phyloP scores from a whole-genome alignment of 2,329 filamentous ascomycete genomes.

The Aspergillus vadensis region DNA sequence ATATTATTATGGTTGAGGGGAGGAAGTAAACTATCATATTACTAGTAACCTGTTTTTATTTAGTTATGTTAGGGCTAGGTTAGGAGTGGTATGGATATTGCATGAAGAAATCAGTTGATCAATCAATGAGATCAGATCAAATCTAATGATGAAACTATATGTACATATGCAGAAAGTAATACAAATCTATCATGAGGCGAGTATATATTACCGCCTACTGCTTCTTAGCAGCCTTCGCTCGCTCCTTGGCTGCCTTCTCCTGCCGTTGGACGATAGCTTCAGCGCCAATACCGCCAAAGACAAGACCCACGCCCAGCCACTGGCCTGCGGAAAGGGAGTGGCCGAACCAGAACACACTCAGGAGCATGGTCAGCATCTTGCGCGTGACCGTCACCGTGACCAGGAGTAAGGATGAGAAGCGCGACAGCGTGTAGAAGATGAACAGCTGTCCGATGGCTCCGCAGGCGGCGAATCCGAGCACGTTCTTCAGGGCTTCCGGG shows the following conservation, averaged over 20 bases:
- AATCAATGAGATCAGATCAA: neutral
- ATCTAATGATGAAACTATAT: neutral
- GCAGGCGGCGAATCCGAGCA: slow-evolving; percentile 84
- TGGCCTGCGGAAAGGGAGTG: slow-evolving; percentile 85
- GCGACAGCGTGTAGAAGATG: slow-evolving; percentile 93
- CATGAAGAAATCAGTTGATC: neutral
- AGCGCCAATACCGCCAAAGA: slow-evolving; percentile 93
- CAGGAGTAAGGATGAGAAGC: slow-evolving; percentile 86
- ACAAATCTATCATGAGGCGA: neutral
- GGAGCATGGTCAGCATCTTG: slow-evolving; percentile 99
- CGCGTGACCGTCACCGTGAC: slow-evolving; percentile 96
- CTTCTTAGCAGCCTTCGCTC: slow-evolving; percentile 54
- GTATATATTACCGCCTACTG: slow-evolving; percentile 23
- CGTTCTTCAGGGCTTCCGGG: slow-evolving; percentile 80
- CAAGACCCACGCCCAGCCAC: slow-evolving; percentile 87
- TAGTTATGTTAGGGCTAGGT: neutral
- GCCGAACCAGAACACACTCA: slow-evolving; percentile 92
- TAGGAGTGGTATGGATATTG: neutral
- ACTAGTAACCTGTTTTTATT: neutral
- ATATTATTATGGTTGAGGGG: slow-evolving; percentile 69
- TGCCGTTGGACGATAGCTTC: slow-evolving; percentile 78
- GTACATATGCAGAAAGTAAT: slow-evolving; percentile 1
- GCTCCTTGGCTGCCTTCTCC: slow-evolving; percentile 82
- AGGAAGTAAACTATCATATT: slow-evolving; percentile 49
- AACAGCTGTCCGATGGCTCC: slow-evolving; percentile 95